phyloP scores from a whole-genome alignment of 2,329 filamentous ascomycete genomes.

The Massarina eburnea region DNA sequence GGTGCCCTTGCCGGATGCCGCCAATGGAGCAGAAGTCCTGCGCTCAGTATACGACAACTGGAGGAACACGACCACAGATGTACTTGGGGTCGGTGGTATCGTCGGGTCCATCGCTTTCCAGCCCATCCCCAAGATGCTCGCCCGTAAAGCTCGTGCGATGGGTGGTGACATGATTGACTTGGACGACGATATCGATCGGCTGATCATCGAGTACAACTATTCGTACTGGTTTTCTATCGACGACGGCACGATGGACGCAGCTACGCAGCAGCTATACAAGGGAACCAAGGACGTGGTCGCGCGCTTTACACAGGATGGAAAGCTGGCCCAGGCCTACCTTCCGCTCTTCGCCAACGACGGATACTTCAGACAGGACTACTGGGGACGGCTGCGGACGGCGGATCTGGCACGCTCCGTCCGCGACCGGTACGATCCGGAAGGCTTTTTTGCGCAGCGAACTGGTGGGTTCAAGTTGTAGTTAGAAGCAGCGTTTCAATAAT shows the following conservation, averaged over 20 bases:
- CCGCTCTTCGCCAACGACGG: slow-evolving; percentile 52
- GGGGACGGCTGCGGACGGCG: slow-evolving; percentile 39
- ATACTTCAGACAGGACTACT: slow-evolving; percentile 49
- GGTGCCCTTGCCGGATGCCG: slow-evolving; percentile 19
- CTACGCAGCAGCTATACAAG: slow-evolving; percentile 41
- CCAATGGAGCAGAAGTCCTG: slow-evolving; percentile 22
- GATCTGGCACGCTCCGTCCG: slow-evolving; percentile 38
- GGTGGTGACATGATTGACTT: slow-evolving; percentile 42
- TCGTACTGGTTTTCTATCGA: slow-evolving; percentile 39
- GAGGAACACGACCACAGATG: slow-evolving; percentile 18
- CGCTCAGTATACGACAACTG: slow-evolving; percentile 26
- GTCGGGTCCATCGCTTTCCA: slow-evolving; percentile 32
- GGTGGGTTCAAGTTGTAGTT: slow-evolving; percentile 43
- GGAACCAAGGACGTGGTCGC: slow-evolving; percentile 40
- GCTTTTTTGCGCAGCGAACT: slow-evolving; percentile 45
- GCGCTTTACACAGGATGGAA: slow-evolving; percentile 36
- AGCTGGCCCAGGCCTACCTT: slow-evolving; percentile 44
- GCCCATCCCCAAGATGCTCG: slow-evolving; percentile 26
- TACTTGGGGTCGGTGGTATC: slow-evolving; percentile 22
- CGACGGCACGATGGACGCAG: slow-evolving; percentile 41
- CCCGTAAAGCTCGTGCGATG: slow-evolving; percentile 20
- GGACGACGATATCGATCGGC: slow-evolving; percentile 44
- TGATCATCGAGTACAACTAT: slow-evolving; percentile 48
- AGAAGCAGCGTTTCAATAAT: not conserved
- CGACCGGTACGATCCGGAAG: slow-evolving; percentile 43